These are phyloP conservation scores for Scytalidium lignicola DNA, from an alignment of 2,329 filamentous ascomycete genomes.

Conservation along the genomic window DNA sequence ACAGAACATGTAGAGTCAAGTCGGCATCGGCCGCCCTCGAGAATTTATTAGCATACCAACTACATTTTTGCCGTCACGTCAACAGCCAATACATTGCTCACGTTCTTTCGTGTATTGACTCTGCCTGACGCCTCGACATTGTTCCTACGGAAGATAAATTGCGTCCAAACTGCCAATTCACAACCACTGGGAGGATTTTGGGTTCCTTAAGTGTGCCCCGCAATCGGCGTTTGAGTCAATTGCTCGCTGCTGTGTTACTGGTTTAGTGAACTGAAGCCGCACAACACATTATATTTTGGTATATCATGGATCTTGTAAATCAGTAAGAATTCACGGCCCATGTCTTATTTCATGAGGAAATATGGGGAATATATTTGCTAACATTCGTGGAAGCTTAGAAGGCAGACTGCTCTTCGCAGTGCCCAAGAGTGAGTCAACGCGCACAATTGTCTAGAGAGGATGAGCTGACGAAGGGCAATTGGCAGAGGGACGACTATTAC, in stretches of 20 bases:
- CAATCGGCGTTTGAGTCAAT: neutral
- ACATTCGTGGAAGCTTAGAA: constrained; percentile 62
- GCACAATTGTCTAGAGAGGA: constrained; percentile 5
- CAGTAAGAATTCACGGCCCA: constrained; percentile 36
- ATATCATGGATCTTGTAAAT: constrained; percentile 55
- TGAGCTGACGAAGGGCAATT: constrained; percentile 12
- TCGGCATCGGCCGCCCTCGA: no score
- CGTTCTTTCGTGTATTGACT: neutral
- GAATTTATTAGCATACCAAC: neutral
- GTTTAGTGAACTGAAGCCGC: no score
- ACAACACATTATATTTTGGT: no score
- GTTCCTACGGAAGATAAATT: neutral
- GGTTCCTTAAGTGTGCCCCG: neutral
- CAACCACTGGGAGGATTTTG: no score
- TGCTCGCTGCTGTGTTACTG: neutral
- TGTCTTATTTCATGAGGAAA: constrained; percentile 40
- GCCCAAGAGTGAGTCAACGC: constrained; percentile 77
- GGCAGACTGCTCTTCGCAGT: constrained; percentile 92
- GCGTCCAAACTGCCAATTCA: neutral
- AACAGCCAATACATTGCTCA: neutral
- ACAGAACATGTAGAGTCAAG: no score
- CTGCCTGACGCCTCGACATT: neutral
- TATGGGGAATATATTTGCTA: constrained; percentile 37
- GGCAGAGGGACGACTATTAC: constrained; percentile 86
- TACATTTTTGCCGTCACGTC: neutral